Base-by-base conservation (phyloP, 75 land plant species). In the Gnetum montanum region DNA sequence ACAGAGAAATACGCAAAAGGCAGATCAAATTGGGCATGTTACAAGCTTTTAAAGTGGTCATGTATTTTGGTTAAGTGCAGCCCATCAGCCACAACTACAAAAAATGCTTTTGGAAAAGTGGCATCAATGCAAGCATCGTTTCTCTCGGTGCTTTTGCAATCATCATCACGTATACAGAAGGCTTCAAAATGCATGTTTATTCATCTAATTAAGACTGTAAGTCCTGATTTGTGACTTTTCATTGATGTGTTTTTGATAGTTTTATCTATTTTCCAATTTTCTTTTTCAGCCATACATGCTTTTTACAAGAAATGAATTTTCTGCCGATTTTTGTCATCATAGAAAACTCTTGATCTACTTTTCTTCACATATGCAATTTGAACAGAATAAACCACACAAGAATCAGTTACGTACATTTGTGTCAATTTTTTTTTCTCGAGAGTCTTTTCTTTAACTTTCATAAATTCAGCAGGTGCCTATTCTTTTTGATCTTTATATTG, bases 11-110 rank as follows among this genome's bases (percentile, higher is more conserved):
- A 71, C 19, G 29, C 34, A 27, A 90, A 81, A 70, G 60, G 58
- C 40, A 62, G 74, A 6, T 60, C 71, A 11, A 65, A 54, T 49
- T 64, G 78, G 4, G 83, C 69, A 19, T 64, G 75, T 45, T 77
- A 68, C 51, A 86, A 80, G 58, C 79, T 90, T 27, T 73, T 95
- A 12, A 81, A 74, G 44, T 95, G 99, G 99, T 90, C 93, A 6
- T 90, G 79, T 57, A 55, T 95, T 19, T 86, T 95, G n/a, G 34
- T 90, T 45, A 71, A 52, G 52, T 66, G 71, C 52, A 83, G 79
- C 57, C 80, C 81, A 13, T 79, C 81, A 33, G 55, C 71, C 15
- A 41, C 81, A n/a, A 64, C 86, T 18, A 71, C 99, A 45, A 90
- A 76, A 57, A 75, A 72, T 65, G 99, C 85, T 3, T 78, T 91